A percentile compares a stretch with the other conserved stretches of the same genome.
Conservation (phyloP, 2,329 filamentous ascomycete species). For the Truncatella angustata region DNA sequence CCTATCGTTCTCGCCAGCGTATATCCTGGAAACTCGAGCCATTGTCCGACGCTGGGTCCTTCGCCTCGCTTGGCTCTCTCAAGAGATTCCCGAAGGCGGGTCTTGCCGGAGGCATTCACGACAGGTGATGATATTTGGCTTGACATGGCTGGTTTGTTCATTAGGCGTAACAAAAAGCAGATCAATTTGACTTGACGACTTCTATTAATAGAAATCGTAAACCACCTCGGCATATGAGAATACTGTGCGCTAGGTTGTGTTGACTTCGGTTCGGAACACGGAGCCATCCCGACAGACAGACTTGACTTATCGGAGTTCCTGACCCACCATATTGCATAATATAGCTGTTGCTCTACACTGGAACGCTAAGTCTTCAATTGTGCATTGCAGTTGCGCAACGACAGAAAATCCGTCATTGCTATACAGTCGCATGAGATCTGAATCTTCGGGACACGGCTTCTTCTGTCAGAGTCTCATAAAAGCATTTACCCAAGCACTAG, state of each 20-base stretch:
- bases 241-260: neutral
- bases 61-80: slow-evolving; percentile 25
- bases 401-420: too few relatives aligned
- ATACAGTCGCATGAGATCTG: too few relatives aligned
- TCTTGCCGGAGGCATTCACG: slow-evolving; percentile 25
- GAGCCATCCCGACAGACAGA: neutral
- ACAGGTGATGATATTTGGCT: slow-evolving; percentile 4
- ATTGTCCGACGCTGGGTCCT: slow-evolving; percentile 28
- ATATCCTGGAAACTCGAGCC: slow-evolving; percentile 31
- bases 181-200: neutral
- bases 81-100: slow-evolving; percentile 24
- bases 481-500: too few relatives aligned
- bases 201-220: too few relatives aligned
- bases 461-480: too few relatives aligned
- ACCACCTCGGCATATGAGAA: neutral
- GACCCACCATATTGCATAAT: neutral
- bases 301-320: neutral
- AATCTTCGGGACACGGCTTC: too few relatives aligned
- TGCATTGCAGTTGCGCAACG: too few relatives aligned
- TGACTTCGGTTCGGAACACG: neutral
- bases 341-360: neutral
- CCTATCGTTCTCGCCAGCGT: slow-evolving; percentile 28
- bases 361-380: too few relatives aligned
- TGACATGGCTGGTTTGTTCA: neutral
- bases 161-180: neutral